Evolutionary conservation across 129 eudicot species (phyloP).

Genomic region (Heracleum sosnowskyi): DNA sequence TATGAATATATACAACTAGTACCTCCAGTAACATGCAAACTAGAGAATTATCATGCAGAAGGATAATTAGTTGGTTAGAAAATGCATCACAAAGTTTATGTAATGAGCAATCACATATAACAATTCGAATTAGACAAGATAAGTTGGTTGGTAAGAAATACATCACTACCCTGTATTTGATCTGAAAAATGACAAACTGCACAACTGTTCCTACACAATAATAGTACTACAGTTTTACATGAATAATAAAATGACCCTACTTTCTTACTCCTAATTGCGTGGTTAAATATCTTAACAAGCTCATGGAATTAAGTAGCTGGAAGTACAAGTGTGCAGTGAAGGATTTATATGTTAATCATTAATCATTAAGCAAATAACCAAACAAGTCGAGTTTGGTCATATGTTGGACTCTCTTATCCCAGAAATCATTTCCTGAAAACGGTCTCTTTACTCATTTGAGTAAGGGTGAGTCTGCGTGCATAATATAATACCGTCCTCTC

Average conservation of each 20-base stretch:
- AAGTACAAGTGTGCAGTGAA: not conserved
- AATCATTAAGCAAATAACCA: too few species aligned
- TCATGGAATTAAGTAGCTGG: not conserved
- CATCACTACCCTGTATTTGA: not conserved
- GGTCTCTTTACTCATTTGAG: too few species aligned
- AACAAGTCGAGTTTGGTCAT: too few species aligned
- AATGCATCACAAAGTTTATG: constrained; percentile 4
- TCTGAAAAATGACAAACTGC: not conserved
- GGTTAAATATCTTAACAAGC: not conserved
- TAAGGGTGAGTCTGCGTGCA: too few species aligned
- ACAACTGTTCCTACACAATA: constrained; percentile 1
- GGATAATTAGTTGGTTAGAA: constrained; percentile 3
- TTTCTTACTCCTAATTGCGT: too few species aligned
- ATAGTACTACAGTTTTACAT: not conserved
- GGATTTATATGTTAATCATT: too few species aligned
- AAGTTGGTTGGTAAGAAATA: not conserved
- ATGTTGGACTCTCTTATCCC: too few species aligned
- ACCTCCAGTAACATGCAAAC: not conserved
- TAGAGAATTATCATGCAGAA: not conserved
- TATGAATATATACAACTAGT: not conserved
- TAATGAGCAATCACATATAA: not conserved
- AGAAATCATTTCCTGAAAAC: too few species aligned
- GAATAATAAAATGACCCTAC: not conserved
- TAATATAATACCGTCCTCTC: too few species aligned
- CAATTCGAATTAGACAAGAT: not conserved